Conservation (phyloP, 1,284 basidiomycete genomes). For the Exsudoporus floridanus region DNA sequence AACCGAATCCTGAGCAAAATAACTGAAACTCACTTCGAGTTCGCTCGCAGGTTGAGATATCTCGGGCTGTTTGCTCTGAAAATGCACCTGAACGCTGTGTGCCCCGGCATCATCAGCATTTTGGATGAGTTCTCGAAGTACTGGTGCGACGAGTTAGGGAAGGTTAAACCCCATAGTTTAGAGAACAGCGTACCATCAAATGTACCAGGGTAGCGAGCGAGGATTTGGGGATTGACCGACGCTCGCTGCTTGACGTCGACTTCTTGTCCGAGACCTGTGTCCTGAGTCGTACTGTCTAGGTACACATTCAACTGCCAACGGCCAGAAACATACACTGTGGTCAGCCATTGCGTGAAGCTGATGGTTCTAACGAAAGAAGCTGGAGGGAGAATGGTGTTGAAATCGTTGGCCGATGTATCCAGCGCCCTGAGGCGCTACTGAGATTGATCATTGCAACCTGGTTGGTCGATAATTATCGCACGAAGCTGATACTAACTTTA, state of each 20-base stretch:
- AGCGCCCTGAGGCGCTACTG: too few relatives aligned
- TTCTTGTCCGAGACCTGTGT: not conserved
- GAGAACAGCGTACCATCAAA: constrained; percentile 12
- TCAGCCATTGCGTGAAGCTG: not conserved
- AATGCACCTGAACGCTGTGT: constrained; percentile 73
- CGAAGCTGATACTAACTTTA: too few relatives aligned
- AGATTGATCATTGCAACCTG: too few relatives aligned
- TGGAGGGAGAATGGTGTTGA: too few relatives aligned
- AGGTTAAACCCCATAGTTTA: not conserved
- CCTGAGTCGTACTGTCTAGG: not conserved
- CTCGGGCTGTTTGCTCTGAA: constrained; percentile 60
- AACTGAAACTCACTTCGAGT: constrained; percentile 1
- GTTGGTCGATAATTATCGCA: too few relatives aligned
- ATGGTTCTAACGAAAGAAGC: not conserved
- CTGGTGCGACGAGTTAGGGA: constrained; percentile 34
- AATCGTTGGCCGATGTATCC: too few relatives aligned
- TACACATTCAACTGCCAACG: not conserved
- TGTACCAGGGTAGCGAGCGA: constrained; percentile 16
- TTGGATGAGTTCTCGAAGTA: constrained; percentile 88
- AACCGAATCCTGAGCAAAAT: not conserved
- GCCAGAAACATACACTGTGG: constrained; percentile 2
- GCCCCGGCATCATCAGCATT: constrained; percentile 95
- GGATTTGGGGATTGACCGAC: constrained; percentile 10
- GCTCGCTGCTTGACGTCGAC: constrained; percentile 16
- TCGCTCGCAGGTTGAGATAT: constrained; percentile 7